Evolutionary conservation across 768 basidiomycete genomes (phyloP), one percentile per base, ranked within the genome.

Genomic region (Tulasnella sp.): DNA sequence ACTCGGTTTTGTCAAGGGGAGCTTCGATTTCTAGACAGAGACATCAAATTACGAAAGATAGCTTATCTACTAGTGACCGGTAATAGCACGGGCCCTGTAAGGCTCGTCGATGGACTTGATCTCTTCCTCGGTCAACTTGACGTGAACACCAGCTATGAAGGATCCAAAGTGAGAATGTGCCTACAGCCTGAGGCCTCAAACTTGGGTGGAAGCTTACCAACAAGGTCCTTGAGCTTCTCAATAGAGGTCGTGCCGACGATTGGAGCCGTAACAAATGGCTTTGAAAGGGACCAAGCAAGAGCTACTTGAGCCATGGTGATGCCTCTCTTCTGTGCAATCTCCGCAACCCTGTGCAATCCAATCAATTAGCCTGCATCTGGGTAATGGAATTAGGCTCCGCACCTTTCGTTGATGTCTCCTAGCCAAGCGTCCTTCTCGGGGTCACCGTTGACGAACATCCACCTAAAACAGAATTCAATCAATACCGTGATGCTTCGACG

Each of bases 161-260:
- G 10, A 16, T 3, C 39, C 71, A 3, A 7, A 16, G 29, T 32
- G 73, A 35, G 70, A 74, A 70, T 23, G n/a, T 20, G 3, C 39
- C 15, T n/a, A 16, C 5, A 9, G 35, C 32, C 3, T 40, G 61
- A 46, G 37, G 16, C 20, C 29, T 51, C 69, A 26, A 71, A 15
- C 9, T 70, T 20, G 15, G 11, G 67, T 23, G 40, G 39, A 11
- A 35, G 79, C 83, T 77, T 82, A 87, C 87, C 87, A 73, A 89
- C 84, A 23, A 90, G 81, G 75, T 91, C 90, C 32, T 86, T 81
- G 37, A 91, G 82, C 77, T 90, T 88, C 40, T 88, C 84, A 5
- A 88, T 79, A 42, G 86, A 88, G 1, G 88, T 89, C 0, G 87
- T 85, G 1, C 90, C 90, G 44, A 91, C 86, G 81, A 91, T 89